Conservation (phyloP, 2,329 filamentous ascomycete genomes). For the Penicillium brasilianum region DNA sequence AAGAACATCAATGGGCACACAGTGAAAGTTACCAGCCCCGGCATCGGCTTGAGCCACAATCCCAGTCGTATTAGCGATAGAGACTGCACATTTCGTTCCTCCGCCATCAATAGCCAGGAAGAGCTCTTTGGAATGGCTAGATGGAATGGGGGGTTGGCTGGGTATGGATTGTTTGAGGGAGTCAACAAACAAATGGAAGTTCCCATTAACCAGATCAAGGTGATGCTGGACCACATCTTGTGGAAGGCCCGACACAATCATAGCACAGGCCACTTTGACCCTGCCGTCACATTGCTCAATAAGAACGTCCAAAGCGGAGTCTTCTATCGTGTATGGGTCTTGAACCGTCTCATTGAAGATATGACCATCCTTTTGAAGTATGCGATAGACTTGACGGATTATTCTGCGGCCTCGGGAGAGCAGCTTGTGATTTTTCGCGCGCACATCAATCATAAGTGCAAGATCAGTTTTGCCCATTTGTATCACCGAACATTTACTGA, state of each 20-base stretch:
- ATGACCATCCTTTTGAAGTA: neutral
- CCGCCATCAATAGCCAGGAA: conserved; percentile 1
- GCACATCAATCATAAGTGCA: neutral
- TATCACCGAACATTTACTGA: neutral
- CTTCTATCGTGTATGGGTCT: neutral
- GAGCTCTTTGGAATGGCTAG: neutral
- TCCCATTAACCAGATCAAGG: neutral
- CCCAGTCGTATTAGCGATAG: neutral
- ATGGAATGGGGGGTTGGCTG: too few relatives aligned
- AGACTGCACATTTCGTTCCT: conserved; percentile 1
- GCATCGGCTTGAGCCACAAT: neutral
- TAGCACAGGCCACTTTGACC: neutral
- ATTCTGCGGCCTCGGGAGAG: neutral
- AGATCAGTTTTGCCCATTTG: neutral
- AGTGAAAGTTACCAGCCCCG: conserved; percentile 3
- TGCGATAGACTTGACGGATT: neutral
- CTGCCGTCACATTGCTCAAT: neutral
- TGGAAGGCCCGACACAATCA: neutral
- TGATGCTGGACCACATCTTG: neutral
- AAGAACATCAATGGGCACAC: neutral
- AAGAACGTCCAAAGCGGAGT: neutral
- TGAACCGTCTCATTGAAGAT: neutral
- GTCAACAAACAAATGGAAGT: neutral
- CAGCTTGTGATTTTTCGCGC: neutral
- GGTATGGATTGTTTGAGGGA: neutral